A percentile compares a stretch with the other conserved stretches of the same genome.
These are phyloP conservation scores for Pseudovirgaria hyperparasitica DNA, from an alignment of 2,329 filamentous ascomycete species.

Conservation along the genomic window DNA sequence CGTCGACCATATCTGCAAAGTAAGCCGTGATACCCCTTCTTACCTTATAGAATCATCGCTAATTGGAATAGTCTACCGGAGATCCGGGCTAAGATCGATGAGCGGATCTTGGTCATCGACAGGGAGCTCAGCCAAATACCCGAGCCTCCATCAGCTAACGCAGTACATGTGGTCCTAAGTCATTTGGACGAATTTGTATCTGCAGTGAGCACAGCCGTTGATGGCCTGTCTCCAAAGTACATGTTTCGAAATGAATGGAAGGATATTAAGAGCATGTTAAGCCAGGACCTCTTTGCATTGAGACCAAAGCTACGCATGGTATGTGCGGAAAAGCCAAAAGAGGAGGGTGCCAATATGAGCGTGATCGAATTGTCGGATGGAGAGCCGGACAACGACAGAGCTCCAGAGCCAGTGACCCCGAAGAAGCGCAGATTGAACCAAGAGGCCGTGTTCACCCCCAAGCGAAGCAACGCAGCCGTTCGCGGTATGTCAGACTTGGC, in stretches of 20 bases:
- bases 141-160: conserved; percentile 50
- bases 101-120: conserved; percentile 39
- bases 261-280: conserved; percentile 44
- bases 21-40: conserved; percentile 5
- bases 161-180: no score
- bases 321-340: conserved; percentile 2
- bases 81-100: conserved; percentile 31
- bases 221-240: conserved; percentile 40
- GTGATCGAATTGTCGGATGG: conserved; percentile 1
- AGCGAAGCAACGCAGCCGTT: neutral
- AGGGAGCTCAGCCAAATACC: conserved; percentile 46
- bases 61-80: conserved; percentile 22
- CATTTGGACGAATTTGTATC: no score
- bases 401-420: conserved; percentile 2
- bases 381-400: conserved; percentile 7
- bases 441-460: neutral
- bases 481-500: conserved; percentile 1
- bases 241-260: conserved; percentile 41
- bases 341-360: neutral
- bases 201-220: conserved; percentile 50
- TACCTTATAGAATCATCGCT: conserved; percentile 5
- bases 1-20: conserved; percentile 30
- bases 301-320: conserved; percentile 14
- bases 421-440: conserved; percentile 20
- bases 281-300: conserved; percentile 21